Evolutionary conservation across 768 basidiomycete genomes (phyloP), one percentile per base, ranked within the genome.

Genomic region (Agaricus bisporus): DNA sequence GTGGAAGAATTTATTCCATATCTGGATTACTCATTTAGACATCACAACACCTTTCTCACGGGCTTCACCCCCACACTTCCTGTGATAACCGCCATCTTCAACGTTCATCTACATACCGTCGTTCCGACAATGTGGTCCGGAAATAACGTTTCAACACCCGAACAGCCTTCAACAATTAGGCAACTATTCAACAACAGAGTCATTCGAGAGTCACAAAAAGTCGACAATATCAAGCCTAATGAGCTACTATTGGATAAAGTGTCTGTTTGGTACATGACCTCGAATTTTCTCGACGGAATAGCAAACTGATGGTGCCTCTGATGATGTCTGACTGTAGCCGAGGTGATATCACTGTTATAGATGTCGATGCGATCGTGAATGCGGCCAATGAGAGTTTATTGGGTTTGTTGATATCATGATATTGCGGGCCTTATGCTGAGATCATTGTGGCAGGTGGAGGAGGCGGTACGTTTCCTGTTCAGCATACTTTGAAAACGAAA

Each of bases 311-410:
- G 18, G 20, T 12, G 41, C 15, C 9, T 42, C 41, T 55, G 41
- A 41, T 50, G 36, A 46, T 18, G 55, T 50, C 15, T 46, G 29
- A 32, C 50, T 42, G 38, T 60, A 91, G 90, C 61, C 82, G 87
- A 62, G 88, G 87, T 22, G 86, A 91, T 66, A 91, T 93, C 53
- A 91, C 90, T 2, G 70, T 73, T 52, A 64, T 92, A 18, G 73
- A 82, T 48, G 69, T 87, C 10, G 89, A 91, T 63, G 71, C 81
- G 0, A 85, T 92, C 51, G 90, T 92, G 26, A 92, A 91, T 61
- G 91, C 91, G 11, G 91, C 90, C 5, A 92, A 92, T 62, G 73
- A 73, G 43, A 78, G 78, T 46, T 70, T 93, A 35, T 70, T 85
- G 45, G 90, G 90, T 88, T 39, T 51, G 69, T 68, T 47, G 1